Evolutionary conservation across 768 basidiomycete species (phyloP), one percentile per base, ranked within the genome.

Genomic region (Mycena metata): DNA sequence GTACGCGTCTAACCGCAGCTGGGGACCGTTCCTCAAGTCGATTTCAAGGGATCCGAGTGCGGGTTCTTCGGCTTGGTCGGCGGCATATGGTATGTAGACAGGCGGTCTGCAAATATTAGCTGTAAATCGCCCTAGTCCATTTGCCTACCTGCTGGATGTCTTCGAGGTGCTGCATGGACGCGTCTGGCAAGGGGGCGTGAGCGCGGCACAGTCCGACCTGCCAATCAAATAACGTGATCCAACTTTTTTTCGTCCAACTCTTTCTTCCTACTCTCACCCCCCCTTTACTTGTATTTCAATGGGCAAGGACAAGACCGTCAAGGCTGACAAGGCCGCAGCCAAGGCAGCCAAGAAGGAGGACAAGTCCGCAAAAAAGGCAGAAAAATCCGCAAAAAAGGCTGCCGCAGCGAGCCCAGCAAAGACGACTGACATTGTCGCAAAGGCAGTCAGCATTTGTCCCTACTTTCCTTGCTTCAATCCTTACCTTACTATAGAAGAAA

Each of bases 1-100:
- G 75, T 92, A 93, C 7, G 86, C 87, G 52, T 82, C 72, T 55
- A 90, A 78, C 26, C 89, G 83, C 46, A 86, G 52, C 36, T 71
- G 70, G 65, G 89, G 76, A 57, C 82, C 72, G 66, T 83, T 71
- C 77, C 88, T 72, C 52, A 90, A 78, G 78, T 69, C 67, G 12
- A 36, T 49, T 13, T 62, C 60, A 8, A 23, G 2, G 12, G 39
- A 39, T 15, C 5, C 39, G 11, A 39, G 39, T 9, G 10, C 5
- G 39, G 30, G 6, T 30, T 39, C 39, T 10, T 39, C 39, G 39
- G 3, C 5, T 15, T 39, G 5, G 9, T 39, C 39, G 39, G 11
- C 39, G 15, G 39, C 39, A 9, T 9, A 39, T 2, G 39, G 39
- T 11, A 39, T 39, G 39, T 39, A 39, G 39, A 39, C 9, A 10